These are phyloP conservation scores for Russula vinacea DNA, from an alignment of 768 basidiomycete genomes.

Conservation along the genomic window DNA sequence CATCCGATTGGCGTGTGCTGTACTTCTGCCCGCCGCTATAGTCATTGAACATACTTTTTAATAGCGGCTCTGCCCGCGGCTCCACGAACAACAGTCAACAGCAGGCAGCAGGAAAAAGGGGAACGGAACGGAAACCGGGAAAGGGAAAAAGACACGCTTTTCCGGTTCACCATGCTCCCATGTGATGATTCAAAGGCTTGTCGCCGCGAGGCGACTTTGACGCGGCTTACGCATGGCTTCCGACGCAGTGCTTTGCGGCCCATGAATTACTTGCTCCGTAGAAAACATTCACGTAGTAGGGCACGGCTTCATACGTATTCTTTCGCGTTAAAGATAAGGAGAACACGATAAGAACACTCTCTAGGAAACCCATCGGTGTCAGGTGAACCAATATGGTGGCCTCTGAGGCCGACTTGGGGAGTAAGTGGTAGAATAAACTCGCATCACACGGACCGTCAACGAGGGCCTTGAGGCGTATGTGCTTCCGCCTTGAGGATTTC, in stretches of 20 bases:
- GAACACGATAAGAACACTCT: conserved; percentile 8
- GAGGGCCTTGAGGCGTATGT: conserved; percentile 27
- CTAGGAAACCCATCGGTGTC: conserved; percentile 1
- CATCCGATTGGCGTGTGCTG: conserved; percentile 19
- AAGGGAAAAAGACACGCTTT: conserved; percentile 16
- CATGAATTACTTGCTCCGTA: conserved; percentile 7
- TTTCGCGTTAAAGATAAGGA: conserved; percentile 14
- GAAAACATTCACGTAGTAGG: not conserved
- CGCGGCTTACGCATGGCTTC: not conserved
- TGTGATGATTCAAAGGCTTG: conserved; percentile 9
- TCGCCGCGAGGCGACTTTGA: conserved; percentile 3
- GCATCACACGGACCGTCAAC: conserved; percentile 13
- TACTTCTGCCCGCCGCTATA: conserved; percentile 16
- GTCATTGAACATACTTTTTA: conserved; percentile 20
- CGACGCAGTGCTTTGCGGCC: conserved; percentile 7
- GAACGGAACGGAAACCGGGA: conserved; percentile 13
- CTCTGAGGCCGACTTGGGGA: not conserved
- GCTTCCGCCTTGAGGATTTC: conserved; percentile 38
- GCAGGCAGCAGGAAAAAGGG: conserved; percentile 12
- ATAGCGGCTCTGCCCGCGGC: conserved; percentile 20
- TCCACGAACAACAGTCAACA: conserved; percentile 20
- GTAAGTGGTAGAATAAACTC: not conserved
- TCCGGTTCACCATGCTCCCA: conserved; percentile 1
- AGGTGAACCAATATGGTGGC: conserved; percentile 1
- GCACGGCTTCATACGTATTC: conserved; percentile 19